phyloP scores from a whole-genome alignment of 225 moss, liverwort and hornwort species.

The Marchantia paleacea region DNA sequence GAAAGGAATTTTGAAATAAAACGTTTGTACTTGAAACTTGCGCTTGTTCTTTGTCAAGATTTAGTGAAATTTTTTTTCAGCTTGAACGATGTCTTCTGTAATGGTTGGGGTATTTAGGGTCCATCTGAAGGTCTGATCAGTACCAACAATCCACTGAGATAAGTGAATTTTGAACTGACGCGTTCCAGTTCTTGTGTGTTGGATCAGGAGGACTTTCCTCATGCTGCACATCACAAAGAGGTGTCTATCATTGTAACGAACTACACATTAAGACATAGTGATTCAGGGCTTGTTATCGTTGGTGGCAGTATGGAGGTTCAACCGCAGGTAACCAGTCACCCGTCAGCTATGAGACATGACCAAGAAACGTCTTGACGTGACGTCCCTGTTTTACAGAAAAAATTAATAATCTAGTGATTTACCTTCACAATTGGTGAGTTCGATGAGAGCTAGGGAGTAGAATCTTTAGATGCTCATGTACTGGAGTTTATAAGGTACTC shows the following conservation, averaged over 20 bases:
- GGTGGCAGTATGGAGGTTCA: slow-evolving; percentile 95
- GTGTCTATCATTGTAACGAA: slow-evolving; percentile 79
- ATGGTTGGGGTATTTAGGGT: neutral
- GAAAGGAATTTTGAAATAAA: neutral
- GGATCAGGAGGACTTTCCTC: slow-evolving; percentile 69
- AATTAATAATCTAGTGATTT: neutral
- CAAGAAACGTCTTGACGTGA: neutral
- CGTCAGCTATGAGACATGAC: neutral
- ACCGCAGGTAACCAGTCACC: slow-evolving; percentile 58
- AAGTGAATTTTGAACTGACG: neutral
- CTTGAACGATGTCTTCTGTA: neutral
- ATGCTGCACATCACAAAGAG: slow-evolving; percentile 87
- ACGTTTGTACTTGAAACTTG: neutral
- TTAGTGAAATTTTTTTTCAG: slow-evolving; percentile 1
- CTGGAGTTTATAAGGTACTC: neutral
- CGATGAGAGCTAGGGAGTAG: neutral
- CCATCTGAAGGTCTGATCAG: neutral
- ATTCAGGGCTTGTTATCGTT: slow-evolving; percentile 78
- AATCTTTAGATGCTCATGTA: neutral
- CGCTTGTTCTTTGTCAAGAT: neutral
- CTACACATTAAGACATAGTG: slow-evolving; percentile 81
- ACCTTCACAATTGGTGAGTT: neutral
- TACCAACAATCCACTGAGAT: neutral
- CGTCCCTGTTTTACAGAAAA: neutral
- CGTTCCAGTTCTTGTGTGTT: neutral